A percentile compares a stretch with the other conserved stretches of the same genome.
phyloP scores from a whole-genome alignment of 2,329 filamentous ascomycete species.

The Cercospora sp. region DNA sequence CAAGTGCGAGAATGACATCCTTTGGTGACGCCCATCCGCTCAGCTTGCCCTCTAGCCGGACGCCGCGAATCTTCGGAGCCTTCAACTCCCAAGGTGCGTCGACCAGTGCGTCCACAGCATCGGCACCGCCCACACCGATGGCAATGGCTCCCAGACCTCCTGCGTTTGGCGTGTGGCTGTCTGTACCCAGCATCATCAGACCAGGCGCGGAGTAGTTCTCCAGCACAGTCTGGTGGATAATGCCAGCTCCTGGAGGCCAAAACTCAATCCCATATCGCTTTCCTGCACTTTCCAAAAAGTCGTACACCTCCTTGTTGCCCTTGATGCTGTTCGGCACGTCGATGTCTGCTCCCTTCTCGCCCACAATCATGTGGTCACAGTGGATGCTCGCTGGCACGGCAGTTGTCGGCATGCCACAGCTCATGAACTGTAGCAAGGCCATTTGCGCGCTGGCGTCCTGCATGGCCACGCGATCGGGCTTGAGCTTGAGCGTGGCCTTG shows the following conservation, averaged over 20 bases:
- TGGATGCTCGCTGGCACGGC: conserved; percentile 97
- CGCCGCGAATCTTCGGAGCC: conserved; percentile 85
- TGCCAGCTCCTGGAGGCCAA: conserved; percentile 90
- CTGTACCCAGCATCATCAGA: conserved; percentile 97
- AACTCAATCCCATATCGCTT: conserved; percentile 94
- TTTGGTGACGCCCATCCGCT: conserved; percentile 92
- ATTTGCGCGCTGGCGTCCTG: conserved; percentile 98
- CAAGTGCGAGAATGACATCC: conserved; percentile 88
- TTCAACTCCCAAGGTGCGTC: conserved; percentile 97
- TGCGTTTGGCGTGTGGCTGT: conserved; percentile 97
- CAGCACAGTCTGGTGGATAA: conserved; percentile 95
- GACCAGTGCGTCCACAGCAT: conserved; percentile 94
- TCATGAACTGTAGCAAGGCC: conserved; percentile 98
- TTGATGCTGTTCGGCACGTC: conserved; percentile 83
- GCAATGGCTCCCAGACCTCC: conserved; percentile 90
- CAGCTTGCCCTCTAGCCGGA: conserved; percentile 78
- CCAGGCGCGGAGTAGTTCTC: conserved; percentile 98
- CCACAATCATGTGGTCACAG: conserved; percentile 98
- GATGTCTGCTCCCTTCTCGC: conserved; percentile 81
- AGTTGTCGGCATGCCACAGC: conserved; percentile 82
- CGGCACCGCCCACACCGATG: conserved; percentile 94
- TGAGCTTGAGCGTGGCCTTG: conserved; percentile 90
- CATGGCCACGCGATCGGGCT: conserved; percentile 97
- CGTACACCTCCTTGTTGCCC: conserved; percentile 95
- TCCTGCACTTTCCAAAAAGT: conserved; percentile 90